A percentile compares a stretch with the other conserved stretches of the same genome.
Evolutionary conservation across 805 yeast genomes (phyloP).

Genomic region (Ogataea pilisensis): DNA sequence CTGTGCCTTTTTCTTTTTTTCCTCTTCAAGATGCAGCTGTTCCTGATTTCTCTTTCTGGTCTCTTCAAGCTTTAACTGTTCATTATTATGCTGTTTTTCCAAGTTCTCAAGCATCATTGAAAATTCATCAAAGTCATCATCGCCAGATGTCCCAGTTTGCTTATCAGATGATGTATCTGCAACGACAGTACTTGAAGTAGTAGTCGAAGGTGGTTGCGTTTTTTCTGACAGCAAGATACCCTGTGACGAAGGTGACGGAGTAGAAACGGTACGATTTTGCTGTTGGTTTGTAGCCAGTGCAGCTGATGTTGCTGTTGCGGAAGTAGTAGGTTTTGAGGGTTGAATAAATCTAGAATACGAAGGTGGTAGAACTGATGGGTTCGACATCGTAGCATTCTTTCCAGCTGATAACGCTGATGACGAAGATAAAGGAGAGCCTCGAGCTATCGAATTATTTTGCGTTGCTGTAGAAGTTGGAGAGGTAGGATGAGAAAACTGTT

Average conservation of each 20-base stretch:
- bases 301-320: neutral
- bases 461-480: slow-evolving; percentile 5
- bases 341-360: neutral
- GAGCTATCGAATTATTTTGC: too few relatives aligned
- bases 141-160: neutral
- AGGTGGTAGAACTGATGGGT: neutral
- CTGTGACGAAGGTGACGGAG: too few relatives aligned
- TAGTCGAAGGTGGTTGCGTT: too few relatives aligned
- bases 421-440: too few relatives aligned
- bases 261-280: too few relatives aligned
- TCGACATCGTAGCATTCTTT: too few relatives aligned
- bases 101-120: slow-evolving; percentile 21
- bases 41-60: neutral
- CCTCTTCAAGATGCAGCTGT: neutral
- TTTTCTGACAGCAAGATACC: too few relatives aligned
- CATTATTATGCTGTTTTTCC: slow-evolving; percentile 16
- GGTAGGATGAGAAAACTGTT: slow-evolving; percentile 18
- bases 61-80: slow-evolving; percentile 6
- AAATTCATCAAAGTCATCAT: slow-evolving; percentile 18
- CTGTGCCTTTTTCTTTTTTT: neutral
- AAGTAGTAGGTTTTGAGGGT: neutral
- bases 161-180: too few relatives aligned
- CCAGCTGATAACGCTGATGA: too few relatives aligned
- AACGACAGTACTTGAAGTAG: too few relatives aligned
- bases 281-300: too few relatives aligned